A percentile compares a stretch with the other conserved stretches of the same genome.
Evolutionary conservation across 2,329 filamentous ascomycete species (phyloP).

Genomic region (Domatiomyces catenatus): DNA sequence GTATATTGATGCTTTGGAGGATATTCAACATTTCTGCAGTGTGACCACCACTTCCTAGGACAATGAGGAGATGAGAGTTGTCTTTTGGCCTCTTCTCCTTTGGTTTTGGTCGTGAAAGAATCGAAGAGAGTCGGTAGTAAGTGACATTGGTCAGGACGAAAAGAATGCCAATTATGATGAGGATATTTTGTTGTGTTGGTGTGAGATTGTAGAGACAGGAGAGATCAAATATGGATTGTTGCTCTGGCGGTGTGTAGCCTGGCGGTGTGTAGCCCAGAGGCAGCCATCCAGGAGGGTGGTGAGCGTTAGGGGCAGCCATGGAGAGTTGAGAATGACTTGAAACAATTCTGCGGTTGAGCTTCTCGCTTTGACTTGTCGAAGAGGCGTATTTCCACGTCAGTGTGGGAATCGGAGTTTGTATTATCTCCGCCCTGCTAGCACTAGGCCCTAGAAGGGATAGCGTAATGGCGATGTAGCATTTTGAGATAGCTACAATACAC

Average conservation of each 20-base stretch:
- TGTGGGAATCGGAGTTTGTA: no score
- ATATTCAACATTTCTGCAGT: slow-evolving; percentile 89
- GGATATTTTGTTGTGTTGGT: slow-evolving; percentile 1
- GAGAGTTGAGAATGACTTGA: no score
- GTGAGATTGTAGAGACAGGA: background rate
- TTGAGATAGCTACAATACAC: no score
- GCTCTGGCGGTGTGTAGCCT: background rate
- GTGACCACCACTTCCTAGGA: slow-evolving; percentile 86
- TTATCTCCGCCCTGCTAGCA: no score
- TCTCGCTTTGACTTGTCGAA: no score
- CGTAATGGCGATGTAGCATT: no score
- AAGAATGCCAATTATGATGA: slow-evolving; percentile 2
- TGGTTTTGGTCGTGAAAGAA: slow-evolving; percentile 3
- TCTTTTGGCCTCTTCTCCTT: slow-evolving; percentile 8
- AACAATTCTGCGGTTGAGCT: no score
- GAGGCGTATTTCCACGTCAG: no score
- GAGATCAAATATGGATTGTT: background rate
- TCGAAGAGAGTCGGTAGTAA: slow-evolving; percentile 8
- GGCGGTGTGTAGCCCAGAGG: background rate
- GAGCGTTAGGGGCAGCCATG: background rate
- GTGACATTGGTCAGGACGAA: slow-evolving; percentile 7
- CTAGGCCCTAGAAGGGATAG: no score
- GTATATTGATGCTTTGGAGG: slow-evolving; percentile 44
- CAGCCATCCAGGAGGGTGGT: background rate
- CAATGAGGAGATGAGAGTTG: slow-evolving; percentile 49